These are phyloP conservation scores for Candida labiduridarum DNA, from an alignment of 1,139 yeast species.

Conservation along the genomic window DNA sequence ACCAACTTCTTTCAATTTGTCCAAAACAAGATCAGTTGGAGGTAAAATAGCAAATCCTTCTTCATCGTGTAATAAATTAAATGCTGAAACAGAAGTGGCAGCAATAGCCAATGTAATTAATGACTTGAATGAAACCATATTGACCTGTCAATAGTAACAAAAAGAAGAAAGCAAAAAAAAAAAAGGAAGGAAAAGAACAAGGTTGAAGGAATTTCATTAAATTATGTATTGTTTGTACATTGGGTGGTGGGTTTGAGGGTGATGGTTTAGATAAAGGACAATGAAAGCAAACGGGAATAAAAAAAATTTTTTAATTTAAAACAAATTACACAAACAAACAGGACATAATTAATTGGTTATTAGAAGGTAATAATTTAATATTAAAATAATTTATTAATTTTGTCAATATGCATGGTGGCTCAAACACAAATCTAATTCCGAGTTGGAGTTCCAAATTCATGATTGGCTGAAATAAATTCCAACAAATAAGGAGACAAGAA, in stretches of 20 bases:
- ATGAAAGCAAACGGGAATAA: not conserved
- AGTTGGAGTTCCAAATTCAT: not conserved
- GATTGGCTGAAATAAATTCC: constrained; percentile 2
- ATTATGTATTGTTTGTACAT: not conserved
- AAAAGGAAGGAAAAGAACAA: not conserved
- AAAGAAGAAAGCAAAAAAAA: constrained; percentile 1
- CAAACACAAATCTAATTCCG: not conserved
- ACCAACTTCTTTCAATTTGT: constrained; percentile 14
- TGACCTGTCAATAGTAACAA: not conserved
- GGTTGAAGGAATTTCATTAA: not conserved
- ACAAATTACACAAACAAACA: not conserved
- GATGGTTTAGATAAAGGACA: constrained; percentile 4
- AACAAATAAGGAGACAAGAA: not conserved
- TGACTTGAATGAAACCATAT: constrained; percentile 17
- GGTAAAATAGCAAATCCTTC: constrained; percentile 19
- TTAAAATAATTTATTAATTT: not conserved
- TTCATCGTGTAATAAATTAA: constrained; percentile 15
- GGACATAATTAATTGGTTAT: not conserved
- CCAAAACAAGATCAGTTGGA: constrained; percentile 18
- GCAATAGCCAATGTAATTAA: constrained; percentile 14
- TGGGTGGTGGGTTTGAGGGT: not conserved
- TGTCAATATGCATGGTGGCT: constrained; percentile 1
- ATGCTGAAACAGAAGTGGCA: constrained; percentile 11
- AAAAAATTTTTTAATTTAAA: not conserved
- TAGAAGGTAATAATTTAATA: no score